Conservation (phyloP, 352 stramenopile genomes). For the Blastocystis sp. region DNA sequence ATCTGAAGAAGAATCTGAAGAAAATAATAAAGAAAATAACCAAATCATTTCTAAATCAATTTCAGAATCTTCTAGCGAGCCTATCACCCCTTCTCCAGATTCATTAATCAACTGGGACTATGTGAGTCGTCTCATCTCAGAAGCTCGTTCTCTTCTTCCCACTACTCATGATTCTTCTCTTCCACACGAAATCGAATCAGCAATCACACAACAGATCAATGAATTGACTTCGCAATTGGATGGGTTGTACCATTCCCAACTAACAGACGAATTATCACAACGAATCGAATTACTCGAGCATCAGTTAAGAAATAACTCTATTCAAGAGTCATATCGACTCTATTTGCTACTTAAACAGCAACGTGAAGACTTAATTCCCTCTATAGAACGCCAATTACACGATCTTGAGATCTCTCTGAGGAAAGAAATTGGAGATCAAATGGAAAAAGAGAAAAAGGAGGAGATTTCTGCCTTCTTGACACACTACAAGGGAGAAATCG, state of each 20-base stretch:
- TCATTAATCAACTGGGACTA: neutral
- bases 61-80: neutral
- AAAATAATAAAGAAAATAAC: neutral
- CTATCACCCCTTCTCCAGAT: too few species aligned
- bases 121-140: neutral
- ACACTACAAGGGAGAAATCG: neutral
- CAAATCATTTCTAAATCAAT: neutral
- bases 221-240: neutral
- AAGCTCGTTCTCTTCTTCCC: neutral
- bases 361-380: neutral
- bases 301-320: neutral
- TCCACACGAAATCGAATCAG: neutral
- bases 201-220: neutral
- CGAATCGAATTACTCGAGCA: neutral
- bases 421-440: neutral
- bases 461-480: neutral
- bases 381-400: neutral
- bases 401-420: neutral
- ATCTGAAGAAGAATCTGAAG: neutral
- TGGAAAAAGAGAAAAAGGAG: neutral
- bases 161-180: neutral
- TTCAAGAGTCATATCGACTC: neutral
- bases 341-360: neutral
- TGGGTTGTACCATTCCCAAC: neutral
- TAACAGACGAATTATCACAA: neutral